A percentile compares a stretch with the other conserved stretches of the same genome.
Conservation (phyloP, 192 early-diverging fungal species). For the Diversispora epigaea region DNA sequence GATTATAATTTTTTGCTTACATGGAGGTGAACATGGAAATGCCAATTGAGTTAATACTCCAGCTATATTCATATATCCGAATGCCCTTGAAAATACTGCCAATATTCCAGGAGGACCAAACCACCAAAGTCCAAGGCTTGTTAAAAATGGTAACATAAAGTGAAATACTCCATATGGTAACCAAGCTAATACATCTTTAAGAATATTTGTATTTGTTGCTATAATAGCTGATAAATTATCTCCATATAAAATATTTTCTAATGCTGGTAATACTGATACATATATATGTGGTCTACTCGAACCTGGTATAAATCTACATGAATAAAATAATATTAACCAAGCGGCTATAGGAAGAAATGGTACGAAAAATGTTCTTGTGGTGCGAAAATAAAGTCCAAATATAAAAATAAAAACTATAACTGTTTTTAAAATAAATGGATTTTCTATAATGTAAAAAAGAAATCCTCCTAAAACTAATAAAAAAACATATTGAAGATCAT, state of each 20-base stretch:
- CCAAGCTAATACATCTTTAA: slow-evolving; percentile 65
- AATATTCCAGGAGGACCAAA: slow-evolving; percentile 54
- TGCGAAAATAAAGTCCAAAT: slow-evolving; percentile 41
- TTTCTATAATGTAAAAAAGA: slow-evolving; percentile 45
- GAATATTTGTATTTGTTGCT: slow-evolving; percentile 47
- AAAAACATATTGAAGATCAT: slow-evolving; percentile 49
- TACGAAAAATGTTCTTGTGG: slow-evolving; percentile 49
- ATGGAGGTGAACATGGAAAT: slow-evolving; percentile 69
- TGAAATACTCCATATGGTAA: slow-evolving; percentile 75
- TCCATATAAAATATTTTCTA: slow-evolving; percentile 69
- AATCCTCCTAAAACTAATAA: slow-evolving; percentile 41
- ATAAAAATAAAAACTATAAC: slow-evolving; percentile 37
- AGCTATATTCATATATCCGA: slow-evolving; percentile 68
- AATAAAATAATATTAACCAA: slow-evolving; percentile 59
- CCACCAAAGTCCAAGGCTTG: slow-evolving; percentile 47
- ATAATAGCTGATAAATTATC: slow-evolving; percentile 64
- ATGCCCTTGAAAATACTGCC: slow-evolving; percentile 55
- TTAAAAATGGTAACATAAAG: slow-evolving; percentile 64
- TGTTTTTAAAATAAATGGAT: slow-evolving; percentile 39
- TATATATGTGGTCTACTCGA: slow-evolving; percentile 60
- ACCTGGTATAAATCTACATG: slow-evolving; percentile 53
- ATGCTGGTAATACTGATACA: slow-evolving; percentile 61
- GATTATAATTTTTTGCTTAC: slow-evolving; percentile 39
- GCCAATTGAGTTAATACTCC: slow-evolving; percentile 68
- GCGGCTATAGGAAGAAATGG: slow-evolving; percentile 56